phyloP scores from a whole-genome alignment of 2,329 filamentous ascomycete genomes.

The Scedosporium minutisporum region DNA sequence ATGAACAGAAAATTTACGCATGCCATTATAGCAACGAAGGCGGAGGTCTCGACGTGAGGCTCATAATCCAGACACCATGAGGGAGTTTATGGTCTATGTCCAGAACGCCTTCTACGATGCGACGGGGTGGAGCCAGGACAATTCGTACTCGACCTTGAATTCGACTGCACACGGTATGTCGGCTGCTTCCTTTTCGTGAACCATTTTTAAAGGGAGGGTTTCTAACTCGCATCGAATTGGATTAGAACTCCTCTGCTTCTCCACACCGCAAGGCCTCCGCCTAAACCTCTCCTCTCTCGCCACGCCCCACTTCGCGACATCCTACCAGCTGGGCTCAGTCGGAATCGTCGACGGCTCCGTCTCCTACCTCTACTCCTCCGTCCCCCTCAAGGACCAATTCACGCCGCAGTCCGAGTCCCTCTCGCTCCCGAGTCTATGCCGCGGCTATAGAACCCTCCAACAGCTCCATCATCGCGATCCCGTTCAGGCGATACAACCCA shows the following conservation, averaged over 20 bases:
- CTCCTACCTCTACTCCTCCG: constrained; percentile 88
- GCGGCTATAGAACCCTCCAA: constrained; percentile 71
- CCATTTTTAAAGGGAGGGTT: neutral
- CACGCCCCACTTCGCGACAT: constrained; percentile 86
- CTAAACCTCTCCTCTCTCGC: constrained; percentile 85
- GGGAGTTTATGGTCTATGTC: constrained; percentile 96
- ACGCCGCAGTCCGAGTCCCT: constrained; percentile 62
- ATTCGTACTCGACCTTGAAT: constrained; percentile 81
- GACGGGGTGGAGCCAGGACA: constrained; percentile 83
- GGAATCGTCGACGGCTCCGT: constrained; percentile 94
- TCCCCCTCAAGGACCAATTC: constrained; percentile 60
- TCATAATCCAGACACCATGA: constrained; percentile 46
- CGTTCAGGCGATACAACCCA: constrained; percentile 14
- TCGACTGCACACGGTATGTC: constrained; percentile 66
- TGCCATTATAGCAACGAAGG: neutral
- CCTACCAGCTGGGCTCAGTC: constrained; percentile 81
- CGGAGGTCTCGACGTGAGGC: constrained; percentile 1
- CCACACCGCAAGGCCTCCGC: constrained; percentile 73
- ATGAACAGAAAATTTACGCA: neutral
- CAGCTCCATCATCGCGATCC: constrained; percentile 36
- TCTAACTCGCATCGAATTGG: constrained; percentile 9
- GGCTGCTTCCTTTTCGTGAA: neutral
- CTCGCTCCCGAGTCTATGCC: constrained; percentile 66
- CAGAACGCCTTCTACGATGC: constrained; percentile 81
- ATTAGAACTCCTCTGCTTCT: constrained; percentile 76